Percentiles rank a stretch among this genome's conserved stretches.
phyloP scores from a whole-genome alignment of 495 filamentous ascomycete genomes.

The Penicillium cinerascens region DNA sequence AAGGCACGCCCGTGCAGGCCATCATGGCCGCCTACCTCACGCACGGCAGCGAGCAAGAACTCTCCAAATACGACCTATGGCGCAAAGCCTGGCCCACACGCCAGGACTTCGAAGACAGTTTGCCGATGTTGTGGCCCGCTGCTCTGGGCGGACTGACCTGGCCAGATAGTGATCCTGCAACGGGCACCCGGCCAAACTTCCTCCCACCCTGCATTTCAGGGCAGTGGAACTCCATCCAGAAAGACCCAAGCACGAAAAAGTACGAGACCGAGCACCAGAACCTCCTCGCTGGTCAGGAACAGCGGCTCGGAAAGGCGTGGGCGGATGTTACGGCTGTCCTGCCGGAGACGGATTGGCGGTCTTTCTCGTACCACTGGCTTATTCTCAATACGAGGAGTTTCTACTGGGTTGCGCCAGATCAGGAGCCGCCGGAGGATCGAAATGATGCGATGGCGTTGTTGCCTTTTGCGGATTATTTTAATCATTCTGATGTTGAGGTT shows the following conservation, averaged over 20 bases:
- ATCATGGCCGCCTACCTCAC: conserved; percentile 68
- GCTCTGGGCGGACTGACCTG: conserved; percentile 24
- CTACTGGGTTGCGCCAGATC: conserved; percentile 57
- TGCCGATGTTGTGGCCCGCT: conserved; percentile 68
- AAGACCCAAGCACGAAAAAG: conserved; percentile 15
- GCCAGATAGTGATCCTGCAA: conserved; percentile 12
- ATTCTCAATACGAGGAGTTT: conserved; percentile 83
- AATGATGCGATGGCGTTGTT: conserved; percentile 78
- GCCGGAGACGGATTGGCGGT: conserved; percentile 46
- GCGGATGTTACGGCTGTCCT: conserved; percentile 48
- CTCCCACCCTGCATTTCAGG: conserved; percentile 45
- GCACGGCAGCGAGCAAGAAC: conserved; percentile 35
- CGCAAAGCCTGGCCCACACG: conserved; percentile 62
- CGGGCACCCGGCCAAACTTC: conserved; percentile 3
- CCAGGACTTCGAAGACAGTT: conserved; percentile 53
- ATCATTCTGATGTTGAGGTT: conserved; percentile 61
- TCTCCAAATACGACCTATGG: conserved; percentile 53
- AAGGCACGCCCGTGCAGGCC: conserved; percentile 60
- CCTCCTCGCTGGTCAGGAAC: conserved; percentile 58
- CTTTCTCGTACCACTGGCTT: conserved; percentile 71
- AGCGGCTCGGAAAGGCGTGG: conserved; percentile 64
- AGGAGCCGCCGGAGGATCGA: conserved; percentile 46
- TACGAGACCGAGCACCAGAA: conserved; percentile 41
- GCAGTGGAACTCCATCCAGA: conserved; percentile 30
- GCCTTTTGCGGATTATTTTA: conserved; percentile 87